Evolutionary conservation across 2,329 filamentous ascomycete species (phyloP), one percentile per base, ranked within the genome.

Genomic region (Aspergillus pseudoviridinutans): DNA sequence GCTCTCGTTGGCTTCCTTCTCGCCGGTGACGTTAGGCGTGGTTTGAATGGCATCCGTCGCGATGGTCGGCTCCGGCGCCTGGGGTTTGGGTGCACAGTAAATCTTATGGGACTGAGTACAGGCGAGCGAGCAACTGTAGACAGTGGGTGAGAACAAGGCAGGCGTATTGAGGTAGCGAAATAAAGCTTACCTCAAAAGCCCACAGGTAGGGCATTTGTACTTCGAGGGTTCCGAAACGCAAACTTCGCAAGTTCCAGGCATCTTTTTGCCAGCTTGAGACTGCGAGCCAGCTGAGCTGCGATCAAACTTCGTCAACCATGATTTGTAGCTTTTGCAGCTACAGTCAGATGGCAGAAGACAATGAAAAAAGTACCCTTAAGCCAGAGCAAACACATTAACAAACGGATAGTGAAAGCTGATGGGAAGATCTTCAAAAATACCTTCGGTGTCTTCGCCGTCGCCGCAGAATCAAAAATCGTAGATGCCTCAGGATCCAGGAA

Each of bases 91-190:
- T 22, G 68, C 66, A 59, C 78, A 80, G 56, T 73, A 73, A 20
- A 71, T 70, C 63, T 79, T 78, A 63, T 80, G 78, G 4, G 71
- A 67, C 54, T 78, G 74, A 41, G 75, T 76, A 63, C 78, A 80
- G 32, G 65, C 69, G 41, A 80, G 71, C 9, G 78, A 80, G 56
- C 78, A 80, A 61, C 78, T 80, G 60, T 25, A 49, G 27, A 28
- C 25, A 17, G n/a, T 20, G 17, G 14, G 3, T 50, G 14, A 17
- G 14, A 38, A 38, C 32, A 17, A 38, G 32, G 32, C 14, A 17
- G 14, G 14, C 6, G 8, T 1, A 5, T 14, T 17, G 5, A 17
- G 32, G 32, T 17, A 38, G 17, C 14, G 32, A 14, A 38, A 17
- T 6, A 38, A 41, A 44, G 53, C 60, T 41, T 71, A 77, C 75